Evolutionary conservation across 1,139 yeast species (phyloP).

Genomic region (Entelexis paramagnoliae): DNA sequence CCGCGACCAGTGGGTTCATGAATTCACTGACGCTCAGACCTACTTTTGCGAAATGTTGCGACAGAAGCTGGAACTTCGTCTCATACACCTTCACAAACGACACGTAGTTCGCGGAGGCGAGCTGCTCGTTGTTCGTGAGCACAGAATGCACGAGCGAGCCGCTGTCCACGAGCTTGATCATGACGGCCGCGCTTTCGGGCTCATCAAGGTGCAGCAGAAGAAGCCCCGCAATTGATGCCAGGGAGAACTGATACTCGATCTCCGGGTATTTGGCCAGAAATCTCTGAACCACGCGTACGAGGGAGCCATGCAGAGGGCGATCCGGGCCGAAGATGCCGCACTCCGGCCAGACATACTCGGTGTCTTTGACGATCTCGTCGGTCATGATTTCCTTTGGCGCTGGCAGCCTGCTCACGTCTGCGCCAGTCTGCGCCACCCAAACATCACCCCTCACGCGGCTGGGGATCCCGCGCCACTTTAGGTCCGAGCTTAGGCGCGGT

Average conservation of each 20-base stretch:
- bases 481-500: conserved; percentile 39
- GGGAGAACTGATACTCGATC: conserved; percentile 26
- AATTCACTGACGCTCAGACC: conserved; percentile 34
- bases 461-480: conserved; percentile 65
- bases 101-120: conserved; percentile 30
- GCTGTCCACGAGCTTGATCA: conserved; percentile 39
- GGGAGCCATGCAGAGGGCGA: conserved; percentile 33
- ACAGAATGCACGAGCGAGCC: conserved; percentile 29
- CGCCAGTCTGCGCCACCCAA: conserved; percentile 40
- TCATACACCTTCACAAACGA: conserved; percentile 43
- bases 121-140: conserved; percentile 28
- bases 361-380: conserved; percentile 12
- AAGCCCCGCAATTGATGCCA: conserved; percentile 35
- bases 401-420: conserved; percentile 7
- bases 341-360: conserved; percentile 35
- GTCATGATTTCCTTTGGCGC: not conserved
- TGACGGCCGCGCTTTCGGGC: conserved; percentile 38
- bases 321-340: conserved; percentile 36
- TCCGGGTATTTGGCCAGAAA: conserved; percentile 29
- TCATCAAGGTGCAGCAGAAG: conserved; percentile 36
- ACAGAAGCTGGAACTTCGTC: conserved; percentile 38
- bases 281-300: conserved; percentile 31
- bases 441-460: conserved; percentile 38
- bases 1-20: conserved; percentile 33
- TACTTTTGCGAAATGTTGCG: conserved; percentile 41